Evolutionary conservation across 1,139 yeast genomes (phyloP).

Genomic region (Candida anutae): DNA sequence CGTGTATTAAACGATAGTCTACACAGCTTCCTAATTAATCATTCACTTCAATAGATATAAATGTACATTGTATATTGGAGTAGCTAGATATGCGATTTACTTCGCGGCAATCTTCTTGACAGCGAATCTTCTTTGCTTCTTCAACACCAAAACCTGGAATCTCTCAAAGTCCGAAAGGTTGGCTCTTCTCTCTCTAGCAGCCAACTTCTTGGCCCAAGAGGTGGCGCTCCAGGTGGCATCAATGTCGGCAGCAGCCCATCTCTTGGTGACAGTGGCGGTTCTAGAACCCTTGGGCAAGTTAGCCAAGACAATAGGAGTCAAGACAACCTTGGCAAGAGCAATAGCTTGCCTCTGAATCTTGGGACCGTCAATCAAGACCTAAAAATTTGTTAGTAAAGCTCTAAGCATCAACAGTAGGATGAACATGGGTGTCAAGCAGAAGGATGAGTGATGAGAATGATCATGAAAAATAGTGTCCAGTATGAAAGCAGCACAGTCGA

Average conservation of each 20-base stretch:
- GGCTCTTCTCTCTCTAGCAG: slow-evolving; percentile 88
- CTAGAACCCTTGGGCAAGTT: slow-evolving; percentile 92
- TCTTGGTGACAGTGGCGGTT: slow-evolving; percentile 78
- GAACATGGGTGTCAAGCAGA: too few relatives aligned
- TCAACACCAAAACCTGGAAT: slow-evolving; percentile 96
- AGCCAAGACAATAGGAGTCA: slow-evolving; percentile 85
- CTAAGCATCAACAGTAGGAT: too few relatives aligned
- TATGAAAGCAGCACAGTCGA: too few relatives aligned
- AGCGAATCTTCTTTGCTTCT: slow-evolving; percentile 94
- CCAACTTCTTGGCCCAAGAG: slow-evolving; percentile 97
- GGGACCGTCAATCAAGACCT: slow-evolving; percentile 97
- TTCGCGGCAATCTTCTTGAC: slow-evolving; percentile 61
- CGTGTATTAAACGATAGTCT: too few relatives aligned
- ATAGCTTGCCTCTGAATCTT: slow-evolving; percentile 89
- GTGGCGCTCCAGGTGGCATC: slow-evolving; percentile 89
- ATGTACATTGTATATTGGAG: too few relatives aligned
- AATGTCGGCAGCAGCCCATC: slow-evolving; percentile 89
- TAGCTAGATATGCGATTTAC: too few relatives aligned
- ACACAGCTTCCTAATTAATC: too few relatives aligned
- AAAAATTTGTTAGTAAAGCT: too few relatives aligned
- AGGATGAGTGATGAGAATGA: too few relatives aligned
- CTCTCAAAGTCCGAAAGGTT: slow-evolving; percentile 95
- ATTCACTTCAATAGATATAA: too few relatives aligned
- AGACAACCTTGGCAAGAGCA: slow-evolving; percentile 77
- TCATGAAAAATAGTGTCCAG: too few relatives aligned